phyloP scores from a whole-genome alignment of 441 rosid species.

The Codiaeum variegatum region DNA sequence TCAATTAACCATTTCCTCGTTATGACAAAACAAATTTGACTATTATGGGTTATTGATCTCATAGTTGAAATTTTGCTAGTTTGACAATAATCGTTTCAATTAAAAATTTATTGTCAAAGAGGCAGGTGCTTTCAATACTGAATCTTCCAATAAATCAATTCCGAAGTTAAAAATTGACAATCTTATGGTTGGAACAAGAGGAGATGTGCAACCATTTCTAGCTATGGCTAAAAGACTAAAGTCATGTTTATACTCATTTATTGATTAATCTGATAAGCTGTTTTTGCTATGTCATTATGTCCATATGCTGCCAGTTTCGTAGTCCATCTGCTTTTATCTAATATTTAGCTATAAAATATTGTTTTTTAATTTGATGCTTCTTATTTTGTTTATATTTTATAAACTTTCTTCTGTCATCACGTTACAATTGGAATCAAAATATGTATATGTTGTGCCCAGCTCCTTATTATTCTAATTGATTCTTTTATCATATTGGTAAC shows the following conservation, averaged over 20 bases:
- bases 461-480: neutral
- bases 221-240: constrained; percentile 96
- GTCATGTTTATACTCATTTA: constrained; percentile 37
- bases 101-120: too few species aligned
- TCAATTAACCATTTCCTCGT: too few species aligned
- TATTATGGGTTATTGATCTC: too few species aligned
- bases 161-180: constrained; percentile 76
- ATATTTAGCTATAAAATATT: neutral
- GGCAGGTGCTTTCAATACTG: too few species aligned
- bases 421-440: neutral
- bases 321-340: neutral
- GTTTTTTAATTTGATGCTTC: neutral
- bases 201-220: constrained; percentile 95
- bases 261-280: constrained; percentile 14
- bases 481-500: neutral
- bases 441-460: neutral
- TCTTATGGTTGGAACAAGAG: constrained; percentile 97
- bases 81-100: too few species aligned
- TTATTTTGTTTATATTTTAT: neutral
- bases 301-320: too few species aligned
- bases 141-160: constrained; percentile 45
- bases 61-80: too few species aligned
- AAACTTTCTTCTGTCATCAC: neutral
- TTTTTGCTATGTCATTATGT: constrained; percentile 11
- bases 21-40: too few species aligned